Percentiles rank a stretch among this genome's conserved stretches.
phyloP scores from a whole-genome alignment of 768 basidiomycete genomes.

The Psilocybe cubensis region DNA sequence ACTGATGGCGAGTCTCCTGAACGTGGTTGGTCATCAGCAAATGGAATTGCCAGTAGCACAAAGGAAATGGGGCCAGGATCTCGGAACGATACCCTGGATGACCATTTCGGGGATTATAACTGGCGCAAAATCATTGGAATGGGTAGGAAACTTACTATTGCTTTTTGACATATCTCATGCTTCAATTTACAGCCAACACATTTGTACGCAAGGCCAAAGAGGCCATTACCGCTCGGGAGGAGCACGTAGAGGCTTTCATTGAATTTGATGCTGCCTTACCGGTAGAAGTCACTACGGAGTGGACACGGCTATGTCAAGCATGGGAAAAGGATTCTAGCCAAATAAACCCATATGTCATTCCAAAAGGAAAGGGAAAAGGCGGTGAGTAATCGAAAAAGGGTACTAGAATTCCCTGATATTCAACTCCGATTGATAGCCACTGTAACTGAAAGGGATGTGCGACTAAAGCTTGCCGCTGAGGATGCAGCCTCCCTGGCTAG shows the following conservation, averaged over 20 bases:
- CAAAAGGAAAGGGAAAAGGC: background rate
- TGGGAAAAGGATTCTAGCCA: conserved; percentile 25
- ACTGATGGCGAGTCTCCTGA: conserved; percentile 13
- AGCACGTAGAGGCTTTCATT: conserved; percentile 4
- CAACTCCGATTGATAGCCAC: background rate
- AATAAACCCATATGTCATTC: conserved; percentile 22
- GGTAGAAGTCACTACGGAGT: background rate
- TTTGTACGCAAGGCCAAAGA: conserved; percentile 1
- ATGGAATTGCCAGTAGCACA: conserved; percentile 8
- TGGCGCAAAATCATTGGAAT: conserved; percentile 6
- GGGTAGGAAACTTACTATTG: background rate
- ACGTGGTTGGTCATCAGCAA: conserved; percentile 8
- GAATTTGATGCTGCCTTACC: conserved; percentile 9
- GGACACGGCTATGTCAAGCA: conserved; percentile 17
- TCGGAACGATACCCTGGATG: conserved; percentile 11
- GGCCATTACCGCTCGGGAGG: background rate
- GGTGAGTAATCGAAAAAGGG: background rate
- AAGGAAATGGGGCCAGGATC: conserved; percentile 15
- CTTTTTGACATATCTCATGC: background rate
- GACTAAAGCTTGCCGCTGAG: conserved; percentile 24
- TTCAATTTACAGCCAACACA: background rate
- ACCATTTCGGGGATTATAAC: conserved; percentile 10
- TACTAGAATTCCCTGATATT: background rate
- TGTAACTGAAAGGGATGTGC: conserved; percentile 17
- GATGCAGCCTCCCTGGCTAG: conserved; percentile 17